Evolutionary conservation across 2,329 filamentous ascomycete species (phyloP), one percentile per base, ranked within the genome.

Genomic region (Epicoccum nigrum): DNA sequence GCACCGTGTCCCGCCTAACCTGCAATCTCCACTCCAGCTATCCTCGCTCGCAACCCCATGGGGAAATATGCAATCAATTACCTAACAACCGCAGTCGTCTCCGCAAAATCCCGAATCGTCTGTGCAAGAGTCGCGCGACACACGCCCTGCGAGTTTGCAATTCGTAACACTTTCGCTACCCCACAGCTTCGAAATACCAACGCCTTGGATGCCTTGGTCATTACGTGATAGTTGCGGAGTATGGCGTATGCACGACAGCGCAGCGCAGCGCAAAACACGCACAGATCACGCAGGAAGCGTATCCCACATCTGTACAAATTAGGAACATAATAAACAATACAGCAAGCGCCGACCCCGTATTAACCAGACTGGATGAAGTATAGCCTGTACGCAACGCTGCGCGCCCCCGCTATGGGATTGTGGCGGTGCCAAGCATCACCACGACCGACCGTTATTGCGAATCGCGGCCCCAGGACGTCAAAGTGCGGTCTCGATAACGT

Each of bases 161-260:
- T n/a, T n/a, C n/a, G n/a, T 51, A 51, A 51, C 11, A 45, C 12
- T 41, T 41, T 45, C 35, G 12, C 17, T 1, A 31, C 48, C 48
- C 42, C 48, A 51, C 31, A 37, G 48, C 35, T 35, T 51, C 20
- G 16, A 23, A 20, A 19, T 23, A 12, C 23, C 7, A 31, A 30
- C 11, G 42, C 28, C 48, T 42, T 45, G 48, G 37, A 15, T 27
- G 42, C 45, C 42, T 51, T 51, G 42, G 37, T 41, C n/a, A 45
- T 51, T 51, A 45, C 48, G 48, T 51, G 42, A 51, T 51, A 31
- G 13, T n/a, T n/a, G n/a, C n/a, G n/a, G n/a, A n/a, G n/a, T n/a
- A n/a, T n/a, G n/a, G n/a, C n/a, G n/a, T n/a, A n/a, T n/a, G n/a
- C n/a, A n/a, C n/a, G n/a, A n/a, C n/a, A n/a, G n/a, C n/a, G n/a